Evolutionary conservation across 1,284 basidiomycete species (phyloP).

Genomic region (Neolentinus lepideus): DNA sequence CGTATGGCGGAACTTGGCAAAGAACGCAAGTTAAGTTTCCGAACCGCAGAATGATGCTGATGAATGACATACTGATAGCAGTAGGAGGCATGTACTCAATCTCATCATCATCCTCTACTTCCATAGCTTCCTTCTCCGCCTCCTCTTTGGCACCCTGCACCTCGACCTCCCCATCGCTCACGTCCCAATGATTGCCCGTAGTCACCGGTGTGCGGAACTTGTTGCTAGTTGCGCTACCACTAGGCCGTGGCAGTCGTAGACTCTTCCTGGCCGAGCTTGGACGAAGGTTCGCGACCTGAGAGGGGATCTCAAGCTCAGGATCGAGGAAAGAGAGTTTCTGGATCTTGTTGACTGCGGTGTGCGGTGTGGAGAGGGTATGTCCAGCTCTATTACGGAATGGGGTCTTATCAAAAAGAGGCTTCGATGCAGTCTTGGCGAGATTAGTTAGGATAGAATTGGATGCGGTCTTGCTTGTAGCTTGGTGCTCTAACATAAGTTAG

Average conservation of each 20-base stretch:
- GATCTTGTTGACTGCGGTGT: constrained; percentile 20
- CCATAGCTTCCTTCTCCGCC: constrained; percentile 29
- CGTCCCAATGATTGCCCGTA: constrained; percentile 68
- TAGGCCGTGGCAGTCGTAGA: constrained; percentile 14
- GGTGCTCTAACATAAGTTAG: constrained; percentile 6
- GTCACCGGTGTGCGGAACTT: constrained; percentile 60
- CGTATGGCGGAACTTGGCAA: constrained; percentile 22
- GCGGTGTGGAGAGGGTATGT: constrained; percentile 19
- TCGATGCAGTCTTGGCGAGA: constrained; percentile 17
- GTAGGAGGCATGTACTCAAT: constrained; percentile 77
- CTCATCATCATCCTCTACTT: constrained; percentile 50
- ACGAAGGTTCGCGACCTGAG: constrained; percentile 23
- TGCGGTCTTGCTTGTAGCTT: constrained; percentile 12
- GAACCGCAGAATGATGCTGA: neutral
- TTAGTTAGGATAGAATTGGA: constrained; percentile 12
- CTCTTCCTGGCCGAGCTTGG: constrained; percentile 61
- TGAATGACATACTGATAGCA: constrained; percentile 40
- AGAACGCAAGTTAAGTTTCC: constrained; percentile 3
- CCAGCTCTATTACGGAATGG: constrained; percentile 46
- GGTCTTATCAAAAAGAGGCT: constrained; percentile 51
- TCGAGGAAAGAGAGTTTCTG: constrained; percentile 25
- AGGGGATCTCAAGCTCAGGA: constrained; percentile 16
- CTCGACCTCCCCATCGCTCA: constrained; percentile 54
- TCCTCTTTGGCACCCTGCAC: constrained; percentile 24
- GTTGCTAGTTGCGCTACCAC: neutral